A percentile compares a stretch with the other conserved stretches of the same genome.
Evolutionary conservation across 2,329 filamentous ascomycete genomes (phyloP).

Genomic region (Alternaria triticina): DNA sequence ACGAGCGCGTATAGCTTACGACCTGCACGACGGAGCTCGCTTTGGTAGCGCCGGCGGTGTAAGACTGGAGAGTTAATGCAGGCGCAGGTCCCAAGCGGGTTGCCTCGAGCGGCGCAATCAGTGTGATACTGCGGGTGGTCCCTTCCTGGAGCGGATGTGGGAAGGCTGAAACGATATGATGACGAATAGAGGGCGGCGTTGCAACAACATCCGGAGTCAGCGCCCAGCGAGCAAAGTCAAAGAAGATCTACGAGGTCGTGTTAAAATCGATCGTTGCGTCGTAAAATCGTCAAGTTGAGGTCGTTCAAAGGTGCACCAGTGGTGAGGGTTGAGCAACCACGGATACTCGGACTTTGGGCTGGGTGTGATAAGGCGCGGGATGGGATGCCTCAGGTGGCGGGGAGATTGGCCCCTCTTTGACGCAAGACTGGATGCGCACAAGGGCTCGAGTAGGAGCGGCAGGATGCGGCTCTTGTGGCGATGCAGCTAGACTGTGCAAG

Average conservation of each 20-base stretch:
- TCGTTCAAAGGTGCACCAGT: conserved; percentile 20
- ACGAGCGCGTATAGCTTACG: conserved; percentile 11
- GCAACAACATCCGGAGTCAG: conserved; percentile 45
- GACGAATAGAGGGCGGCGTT: conserved; percentile 41
- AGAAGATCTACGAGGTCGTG: conserved; percentile 8
- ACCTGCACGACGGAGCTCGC: conserved; percentile 3
- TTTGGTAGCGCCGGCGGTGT: conserved; percentile 2
- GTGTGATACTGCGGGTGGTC: conserved; percentile 25
- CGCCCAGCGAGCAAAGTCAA: conserved; percentile 17
- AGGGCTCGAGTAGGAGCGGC: conserved; percentile 37
- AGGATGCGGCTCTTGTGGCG: conserved; percentile 32
- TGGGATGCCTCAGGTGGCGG: conserved; percentile 28
- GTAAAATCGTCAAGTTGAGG: conserved; percentile 21
- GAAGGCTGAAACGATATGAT: conserved; percentile 49
- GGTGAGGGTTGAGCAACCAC: conserved; percentile 29
- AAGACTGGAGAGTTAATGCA: conserved; percentile 8
- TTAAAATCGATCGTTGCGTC: conserved; percentile 15
- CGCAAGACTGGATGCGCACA: conserved; percentile 32
- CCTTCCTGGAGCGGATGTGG: conserved; percentile 28
- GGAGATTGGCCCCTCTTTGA: conserved; percentile 27
- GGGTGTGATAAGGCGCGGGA: conserved; percentile 31
- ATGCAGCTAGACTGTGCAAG: conserved; percentile 30
- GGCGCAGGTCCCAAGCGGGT: conserved; percentile 5
- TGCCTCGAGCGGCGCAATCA: conserved; percentile 16
- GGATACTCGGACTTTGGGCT: conserved; percentile 40